phyloP scores from a whole-genome alignment of 2,329 filamentous ascomycete genomes.

The Epicoccum nigrum region DNA sequence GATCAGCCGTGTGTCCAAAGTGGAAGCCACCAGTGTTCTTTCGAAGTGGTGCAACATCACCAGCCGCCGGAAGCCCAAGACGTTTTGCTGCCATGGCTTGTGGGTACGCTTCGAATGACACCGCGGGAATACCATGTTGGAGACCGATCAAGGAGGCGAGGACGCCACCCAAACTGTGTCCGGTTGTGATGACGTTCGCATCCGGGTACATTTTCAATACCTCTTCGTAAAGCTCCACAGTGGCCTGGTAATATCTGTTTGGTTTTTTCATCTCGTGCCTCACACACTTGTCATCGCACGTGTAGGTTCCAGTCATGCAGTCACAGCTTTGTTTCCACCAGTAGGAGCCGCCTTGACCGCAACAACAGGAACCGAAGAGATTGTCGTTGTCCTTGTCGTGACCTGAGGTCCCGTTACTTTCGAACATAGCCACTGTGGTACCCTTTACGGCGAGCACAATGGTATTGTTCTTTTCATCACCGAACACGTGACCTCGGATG shows the following conservation, averaged over 20 bases:
- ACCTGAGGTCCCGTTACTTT: constrained; percentile 44
- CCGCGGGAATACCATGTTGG: constrained; percentile 39
- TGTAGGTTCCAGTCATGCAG: constrained; percentile 44
- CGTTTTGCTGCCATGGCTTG: constrained; percentile 44
- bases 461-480: constrained; percentile 41
- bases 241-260: constrained; percentile 42
- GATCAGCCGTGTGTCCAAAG: constrained; percentile 46
- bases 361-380: constrained; percentile 45
- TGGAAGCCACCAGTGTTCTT: constrained; percentile 45
- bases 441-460: constrained; percentile 45
- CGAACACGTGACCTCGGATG: constrained; percentile 46
- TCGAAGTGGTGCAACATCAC: constrained; percentile 38
- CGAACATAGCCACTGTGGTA: constrained; percentile 45
- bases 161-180: constrained; percentile 45
- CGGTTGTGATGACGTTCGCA: constrained; percentile 43
- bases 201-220: constrained; percentile 42
- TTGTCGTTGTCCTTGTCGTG: constrained; percentile 48
- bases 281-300: constrained; percentile 44
- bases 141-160: constrained; percentile 44
- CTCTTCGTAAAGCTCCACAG: constrained; percentile 42
- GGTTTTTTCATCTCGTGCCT: constrained; percentile 39
- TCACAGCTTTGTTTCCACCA: constrained; percentile 46
- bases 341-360: constrained; percentile 44
- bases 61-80: constrained; percentile 38
- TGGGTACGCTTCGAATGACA: constrained; percentile 46